phyloP scores from a whole-genome alignment of 2,329 filamentous ascomycete species.

The Fusarium zealandicum region DNA sequence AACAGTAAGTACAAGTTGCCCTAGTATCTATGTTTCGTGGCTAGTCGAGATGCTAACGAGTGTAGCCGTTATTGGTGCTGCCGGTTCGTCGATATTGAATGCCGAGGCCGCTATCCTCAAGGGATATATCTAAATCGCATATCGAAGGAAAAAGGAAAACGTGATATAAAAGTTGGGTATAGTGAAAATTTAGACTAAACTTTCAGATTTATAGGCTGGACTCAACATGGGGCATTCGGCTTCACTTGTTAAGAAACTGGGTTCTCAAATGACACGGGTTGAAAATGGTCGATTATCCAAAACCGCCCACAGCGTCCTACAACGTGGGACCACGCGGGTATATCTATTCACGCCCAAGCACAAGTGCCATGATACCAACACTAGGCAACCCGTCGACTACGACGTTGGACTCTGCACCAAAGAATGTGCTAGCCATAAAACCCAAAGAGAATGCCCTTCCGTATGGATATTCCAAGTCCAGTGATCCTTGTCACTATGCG shows the following conservation, averaged over 20 bases:
- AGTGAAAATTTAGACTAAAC: constrained; percentile 1
- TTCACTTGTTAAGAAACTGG: background rate
- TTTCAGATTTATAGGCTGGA: background rate
- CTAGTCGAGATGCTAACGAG: constrained; percentile 8
- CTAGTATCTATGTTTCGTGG: background rate
- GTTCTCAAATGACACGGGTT: background rate
- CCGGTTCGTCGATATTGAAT: constrained; percentile 95
- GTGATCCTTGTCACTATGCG: constrained; percentile 19
- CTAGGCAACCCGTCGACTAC: constrained; percentile 20
- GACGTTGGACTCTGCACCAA: constrained; percentile 5
- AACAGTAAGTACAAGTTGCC: constrained; percentile 59
- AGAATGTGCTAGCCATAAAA: constrained; percentile 2
- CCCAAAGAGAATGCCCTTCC: constrained; percentile 10
- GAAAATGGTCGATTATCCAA: constrained; percentile 24
- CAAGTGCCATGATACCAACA: constrained; percentile 10
- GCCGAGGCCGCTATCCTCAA: constrained; percentile 91
- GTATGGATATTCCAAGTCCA: constrained; percentile 20
- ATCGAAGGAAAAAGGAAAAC: background rate
- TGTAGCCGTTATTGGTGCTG: constrained; percentile 86
- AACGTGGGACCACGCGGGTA: constrained; percentile 30
- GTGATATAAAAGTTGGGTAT: constrained; percentile 10
- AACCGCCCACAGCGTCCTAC: constrained; percentile 15
- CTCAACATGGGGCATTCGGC: no score
- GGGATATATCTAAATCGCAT: constrained; percentile 72
- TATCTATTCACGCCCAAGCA: constrained; percentile 26